Conservation (phyloP, 2,329 filamentous ascomycete genomes). For the Bipolaris oryzae region DNA sequence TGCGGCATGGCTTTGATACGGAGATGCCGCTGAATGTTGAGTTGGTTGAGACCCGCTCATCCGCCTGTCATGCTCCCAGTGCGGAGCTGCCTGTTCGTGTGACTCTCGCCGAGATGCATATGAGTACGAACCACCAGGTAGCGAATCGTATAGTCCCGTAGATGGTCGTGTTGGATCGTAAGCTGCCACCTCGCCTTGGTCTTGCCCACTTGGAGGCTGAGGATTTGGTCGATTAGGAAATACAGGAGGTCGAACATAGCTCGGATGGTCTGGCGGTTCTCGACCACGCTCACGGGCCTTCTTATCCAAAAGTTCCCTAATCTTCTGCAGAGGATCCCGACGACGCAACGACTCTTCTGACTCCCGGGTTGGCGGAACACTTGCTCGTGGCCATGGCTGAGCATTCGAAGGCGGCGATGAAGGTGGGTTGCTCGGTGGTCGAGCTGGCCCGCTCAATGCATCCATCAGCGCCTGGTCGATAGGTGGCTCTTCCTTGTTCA, state of each 20-base stretch:
- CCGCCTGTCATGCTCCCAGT: constrained; percentile 38
- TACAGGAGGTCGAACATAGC: constrained; percentile 13
- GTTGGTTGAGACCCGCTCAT: constrained; percentile 36
- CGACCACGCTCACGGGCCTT: constrained; percentile 32
- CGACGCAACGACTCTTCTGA: constrained; percentile 34
- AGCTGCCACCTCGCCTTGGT: constrained; percentile 24
- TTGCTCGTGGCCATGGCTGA: constrained; percentile 24
- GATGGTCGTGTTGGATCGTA: constrained; percentile 37
- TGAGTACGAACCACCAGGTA: constrained; percentile 24
- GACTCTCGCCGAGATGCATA: constrained; percentile 34
- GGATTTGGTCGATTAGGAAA: neutral
- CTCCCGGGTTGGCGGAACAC: constrained; percentile 19
- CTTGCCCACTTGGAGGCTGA: constrained; percentile 15
- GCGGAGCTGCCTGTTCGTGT: constrained; percentile 31
- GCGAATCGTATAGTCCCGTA: constrained; percentile 27
- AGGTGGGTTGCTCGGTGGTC: constrained; percentile 25
- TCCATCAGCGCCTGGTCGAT: constrained; percentile 33
- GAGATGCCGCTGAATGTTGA: constrained; percentile 29
- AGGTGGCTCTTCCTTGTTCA: constrained; percentile 29
- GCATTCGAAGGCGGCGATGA: constrained; percentile 25
- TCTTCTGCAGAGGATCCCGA: constrained; percentile 34
- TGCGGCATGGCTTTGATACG: constrained; percentile 33
- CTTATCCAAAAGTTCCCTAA: constrained; percentile 34
- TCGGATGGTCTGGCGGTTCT: constrained; percentile 25
- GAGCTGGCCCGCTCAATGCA: constrained; percentile 21